Percentiles rank a stretch among this genome's conserved stretches.
Conservation (phyloP, 2,329 filamentous ascomycete genomes). For the Domatiomyces globalis region DNA sequence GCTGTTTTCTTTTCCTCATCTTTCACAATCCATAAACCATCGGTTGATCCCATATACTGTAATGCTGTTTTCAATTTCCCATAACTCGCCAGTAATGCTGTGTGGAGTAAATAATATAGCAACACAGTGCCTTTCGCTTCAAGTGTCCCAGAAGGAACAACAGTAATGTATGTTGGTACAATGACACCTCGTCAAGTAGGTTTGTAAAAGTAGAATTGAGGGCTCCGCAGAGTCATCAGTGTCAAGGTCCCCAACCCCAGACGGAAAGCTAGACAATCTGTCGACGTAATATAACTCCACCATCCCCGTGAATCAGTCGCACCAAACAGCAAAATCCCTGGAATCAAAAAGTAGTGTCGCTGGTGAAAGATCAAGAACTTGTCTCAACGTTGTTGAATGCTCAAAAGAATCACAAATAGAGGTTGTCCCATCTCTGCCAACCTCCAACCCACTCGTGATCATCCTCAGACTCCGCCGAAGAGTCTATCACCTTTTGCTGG, state of each 20-base stretch:
- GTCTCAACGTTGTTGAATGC: constrained; percentile 10
- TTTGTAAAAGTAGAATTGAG: constrained; percentile 2
- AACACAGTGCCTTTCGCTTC: constrained; percentile 2
- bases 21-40: constrained; percentile 1
- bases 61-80: constrained; percentile 6
- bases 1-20: not conserved
- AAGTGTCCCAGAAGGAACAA: constrained; percentile 7
- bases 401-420: constrained; percentile 41
- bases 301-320: constrained; percentile 7
- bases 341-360: constrained; percentile 10
- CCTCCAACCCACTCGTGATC: constrained; percentile 92
- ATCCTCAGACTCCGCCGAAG: constrained; percentile 35
- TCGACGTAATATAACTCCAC: constrained; percentile 8
- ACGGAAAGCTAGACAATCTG: constrained; percentile 15
- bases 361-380: constrained; percentile 12
- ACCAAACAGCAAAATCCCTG: constrained; percentile 12
- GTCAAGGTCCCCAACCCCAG: constrained; percentile 18
- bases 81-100: constrained; percentile 1
- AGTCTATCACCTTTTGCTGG: constrained; percentile 22
- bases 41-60: constrained; percentile 6
- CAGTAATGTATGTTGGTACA: constrained; percentile 16
- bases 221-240: constrained; percentile 17
- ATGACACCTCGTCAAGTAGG: constrained; percentile 18
- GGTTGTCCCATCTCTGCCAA: constrained; percentile 48
- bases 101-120: constrained; percentile 1